phyloP scores from a whole-genome alignment of 768 basidiomycete genomes.

The Lactifluus pinguis region DNA sequence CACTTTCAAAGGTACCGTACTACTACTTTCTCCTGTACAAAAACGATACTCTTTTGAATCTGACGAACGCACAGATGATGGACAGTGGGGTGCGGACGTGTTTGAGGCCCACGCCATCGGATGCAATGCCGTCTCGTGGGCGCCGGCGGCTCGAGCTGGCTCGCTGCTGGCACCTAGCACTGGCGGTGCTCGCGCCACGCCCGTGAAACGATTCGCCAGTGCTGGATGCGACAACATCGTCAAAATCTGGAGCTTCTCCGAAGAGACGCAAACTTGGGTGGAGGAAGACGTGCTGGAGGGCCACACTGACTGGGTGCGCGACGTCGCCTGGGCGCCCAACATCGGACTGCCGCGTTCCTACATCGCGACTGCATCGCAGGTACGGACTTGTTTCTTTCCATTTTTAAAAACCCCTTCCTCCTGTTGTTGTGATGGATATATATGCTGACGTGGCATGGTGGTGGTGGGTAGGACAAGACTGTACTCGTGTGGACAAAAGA shows the following conservation, averaged over 20 bases:
- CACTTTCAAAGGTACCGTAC: conserved; percentile 84
- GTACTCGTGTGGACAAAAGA: conserved; percentile 92
- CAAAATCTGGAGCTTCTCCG: conserved; percentile 87
- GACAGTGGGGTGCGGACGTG: conserved; percentile 90
- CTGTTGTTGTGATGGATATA: background rate
- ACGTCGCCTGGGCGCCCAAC: conserved; percentile 98
- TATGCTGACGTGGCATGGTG: background rate
- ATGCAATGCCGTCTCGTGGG: conserved; percentile 97
- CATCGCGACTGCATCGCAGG: conserved; percentile 92
- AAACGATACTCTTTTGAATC: background rate
- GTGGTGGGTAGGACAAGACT: conserved; percentile 52
- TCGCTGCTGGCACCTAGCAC: conserved; percentile 68
- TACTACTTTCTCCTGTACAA: background rate
- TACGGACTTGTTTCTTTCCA: too few relatives aligned
- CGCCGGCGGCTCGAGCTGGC: conserved; percentile 81
- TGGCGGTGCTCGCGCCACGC: conserved; percentile 28
- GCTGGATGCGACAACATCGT: conserved; percentile 96
- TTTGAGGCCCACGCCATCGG: conserved; percentile 95
- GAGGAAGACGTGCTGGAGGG: conserved; percentile 88
- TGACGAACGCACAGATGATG: conserved; percentile 60
- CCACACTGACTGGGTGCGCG: conserved; percentile 95
- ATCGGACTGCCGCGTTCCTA: conserved; percentile 92
- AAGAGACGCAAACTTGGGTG: conserved; percentile 80
- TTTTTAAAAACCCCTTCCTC: background rate
- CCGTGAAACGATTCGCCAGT: conserved; percentile 87